Base-by-base conservation (phyloP, 345 rosid species). In the Cardiospermum halicacabum region DNA sequence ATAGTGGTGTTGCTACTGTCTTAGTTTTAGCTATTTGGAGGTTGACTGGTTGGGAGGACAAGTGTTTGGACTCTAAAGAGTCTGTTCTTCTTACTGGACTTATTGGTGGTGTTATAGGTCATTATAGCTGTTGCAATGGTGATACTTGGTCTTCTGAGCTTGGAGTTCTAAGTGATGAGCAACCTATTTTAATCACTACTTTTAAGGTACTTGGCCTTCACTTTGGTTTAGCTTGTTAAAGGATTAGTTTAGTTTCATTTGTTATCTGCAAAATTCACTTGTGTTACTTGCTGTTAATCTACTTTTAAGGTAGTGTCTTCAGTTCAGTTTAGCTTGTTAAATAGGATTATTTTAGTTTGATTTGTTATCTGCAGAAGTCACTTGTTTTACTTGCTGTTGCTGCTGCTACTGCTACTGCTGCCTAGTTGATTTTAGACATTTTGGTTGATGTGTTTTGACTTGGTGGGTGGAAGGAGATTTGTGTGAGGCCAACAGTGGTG, bases 131-230 rank as follows among this genome's bases (percentile, higher is more conserved):
- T 65, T 84, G 84, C 77, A 94, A 89, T 60, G 97, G 99, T 27
- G 99, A 94, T 66, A 94, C 99, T 21, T 94, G 97, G 99, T 94
- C 99, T 66, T 94, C 99, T 0, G 99, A 94, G 87, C 88, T 94
- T 40, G 99, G 99, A 59, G 84, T 90, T 53, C 99, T 94, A 51
- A 94, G 97, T 51, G 82, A 88, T 58, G 81, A 84, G 3, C 96
- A 91, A 54, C 99, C 99, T 19, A 92, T 88, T 47, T 70, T 94
- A 58, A 89, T 94, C 79, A 94, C 99, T 22, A 88, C 91, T 51
- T 75, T 91, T 58, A 94, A 94, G 99, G 99, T 94, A 51, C 26
- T 26, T 24, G 22, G 8, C 50, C 7, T 28, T 47, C 51, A 45
- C 50, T 16, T 45, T 45, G 18, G 50, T 45, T 45, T 47, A n/a